Evolutionary conservation across 495 filamentous ascomycete genomes (phyloP), one percentile per base, ranked within the genome.

Genomic region (Cercophora scortea): DNA sequence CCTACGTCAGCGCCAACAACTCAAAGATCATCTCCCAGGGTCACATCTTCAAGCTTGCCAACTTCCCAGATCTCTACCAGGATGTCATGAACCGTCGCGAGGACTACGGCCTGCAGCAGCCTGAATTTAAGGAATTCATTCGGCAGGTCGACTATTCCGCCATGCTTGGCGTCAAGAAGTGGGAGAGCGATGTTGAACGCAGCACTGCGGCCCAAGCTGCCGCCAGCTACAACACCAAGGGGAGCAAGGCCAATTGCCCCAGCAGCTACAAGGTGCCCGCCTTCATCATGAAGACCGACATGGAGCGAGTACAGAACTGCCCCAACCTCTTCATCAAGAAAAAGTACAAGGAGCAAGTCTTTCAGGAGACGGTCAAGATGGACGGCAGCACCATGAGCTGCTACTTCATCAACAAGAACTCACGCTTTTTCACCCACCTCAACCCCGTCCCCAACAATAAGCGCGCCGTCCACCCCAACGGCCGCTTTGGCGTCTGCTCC

Each of bases 401-500:
- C 48, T 68, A 65, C 43, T 68, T 60, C 39, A 39, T 68, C 42
- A 8, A 18, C 8, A 12, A 42, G 0, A 0, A 8, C 1, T 55
- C 60, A 0, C 43, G 36, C 8, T 38, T 49, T 51, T 61, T 35
- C 34, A 9, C 18, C 32, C 11, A 32, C 10, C 46, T 62, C 6
- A 32, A 40, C 12, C 11, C 42, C 1, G 34, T 61, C 9, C 13
- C 18, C 4, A 25, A 36, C 38, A 4, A 42, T 18, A 13, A 40
- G 11, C 36, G 49, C 47, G 47, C 44, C 4, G 15, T 53, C 9
- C 55, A 54, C 3, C 17, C 38, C 0, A 59, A 55, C 15, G 64
- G 62, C 18, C 58, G 64, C 0, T 50, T 66, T 4, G 66, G 64
- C 17, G 60, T 67, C 3, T 67, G 64, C 54, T 55, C 56, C 16